Base-by-base conservation (phyloP, 306 rosid species). In the Castanea crenata region DNA sequence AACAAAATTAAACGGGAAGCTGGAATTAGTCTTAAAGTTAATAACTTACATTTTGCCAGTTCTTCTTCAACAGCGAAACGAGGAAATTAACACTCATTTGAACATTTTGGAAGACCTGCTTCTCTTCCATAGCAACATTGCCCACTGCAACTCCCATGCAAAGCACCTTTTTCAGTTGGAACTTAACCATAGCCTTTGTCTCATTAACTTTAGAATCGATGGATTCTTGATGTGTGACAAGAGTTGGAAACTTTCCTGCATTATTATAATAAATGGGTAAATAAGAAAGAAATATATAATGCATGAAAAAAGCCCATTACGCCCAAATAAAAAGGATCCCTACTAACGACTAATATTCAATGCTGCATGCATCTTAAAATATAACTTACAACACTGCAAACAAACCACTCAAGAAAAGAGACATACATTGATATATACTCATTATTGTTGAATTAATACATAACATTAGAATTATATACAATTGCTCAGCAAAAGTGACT, bases 141-240 rank as follows among this genome's bases (percentile, higher is more conserved):
- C 98, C 98, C 1, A 92, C 97, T 10, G 94, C 98, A 35, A 94
- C 96, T 69, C 97, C 98, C 97, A 94, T 92, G 76, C 96, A 92
- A 19, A 94, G 92, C 62, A 92, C 97, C 90, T 89, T 94, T 83
- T 94, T 94, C 34, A 94, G 83, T 82, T 94, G 98, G 79, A 94
- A 92, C 76, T 94, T 92, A 0, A 94, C 91, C 88, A 79, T 92
- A 1, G 98, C 98, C 81, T 94, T 94, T 1, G 91, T 90, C 89
- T 94, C 97, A 10, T 89, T 83, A 5, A 93, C 93, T 82, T 93
- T 94, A 11, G 92, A 88, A 82, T 92, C 97, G 0, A 94, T 89
- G 12, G 98, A 90, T 75, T 94, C 98, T 82, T 94, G 97, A 74
- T 94, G 98, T 20, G 85, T 78, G 65, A 92, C 97, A 70, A 94